Evolutionary conservation across 1,284 basidiomycete genomes (phyloP).

Genomic region (Sanghuangporus sanghuang): DNA sequence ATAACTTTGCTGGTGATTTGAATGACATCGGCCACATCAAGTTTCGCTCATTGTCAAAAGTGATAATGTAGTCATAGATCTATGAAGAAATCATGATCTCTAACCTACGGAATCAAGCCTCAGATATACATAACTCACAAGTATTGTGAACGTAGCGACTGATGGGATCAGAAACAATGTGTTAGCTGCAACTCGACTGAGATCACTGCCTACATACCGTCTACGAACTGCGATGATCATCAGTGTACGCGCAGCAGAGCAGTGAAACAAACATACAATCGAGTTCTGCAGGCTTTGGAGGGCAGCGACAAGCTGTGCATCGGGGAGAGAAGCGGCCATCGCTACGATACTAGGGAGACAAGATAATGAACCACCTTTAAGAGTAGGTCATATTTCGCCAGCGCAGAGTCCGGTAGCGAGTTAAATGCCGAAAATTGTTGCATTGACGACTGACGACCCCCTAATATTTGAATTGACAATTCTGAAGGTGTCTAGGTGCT

Average conservation of each 20-base stretch:
- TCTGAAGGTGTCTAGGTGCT: not conserved
- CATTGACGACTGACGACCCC: not conserved
- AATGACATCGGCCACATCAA: constrained; percentile 1
- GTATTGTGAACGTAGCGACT: not conserved
- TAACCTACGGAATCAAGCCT: not conserved
- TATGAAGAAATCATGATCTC: not conserved
- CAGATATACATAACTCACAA: not conserved
- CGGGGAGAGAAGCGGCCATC: not conserved
- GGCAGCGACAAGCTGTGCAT: not conserved
- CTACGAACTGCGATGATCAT: not conserved
- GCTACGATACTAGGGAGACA: not conserved
- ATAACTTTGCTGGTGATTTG: not conserved
- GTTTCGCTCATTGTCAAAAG: not conserved
- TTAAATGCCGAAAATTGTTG: not conserved
- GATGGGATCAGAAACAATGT: not conserved
- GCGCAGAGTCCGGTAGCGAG: not conserved
- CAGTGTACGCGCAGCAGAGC: not conserved
- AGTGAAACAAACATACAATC: not conserved
- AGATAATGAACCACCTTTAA: not conserved
- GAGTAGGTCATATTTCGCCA: not conserved
- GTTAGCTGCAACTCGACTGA: not conserved
- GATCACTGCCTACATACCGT: not conserved
- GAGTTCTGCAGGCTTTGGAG: not conserved
- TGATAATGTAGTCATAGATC: not conserved
- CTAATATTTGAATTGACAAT: not conserved